Base-by-base conservation (phyloP, 2,329 filamentous ascomycete species). In the Cercospora janseana region DNA sequence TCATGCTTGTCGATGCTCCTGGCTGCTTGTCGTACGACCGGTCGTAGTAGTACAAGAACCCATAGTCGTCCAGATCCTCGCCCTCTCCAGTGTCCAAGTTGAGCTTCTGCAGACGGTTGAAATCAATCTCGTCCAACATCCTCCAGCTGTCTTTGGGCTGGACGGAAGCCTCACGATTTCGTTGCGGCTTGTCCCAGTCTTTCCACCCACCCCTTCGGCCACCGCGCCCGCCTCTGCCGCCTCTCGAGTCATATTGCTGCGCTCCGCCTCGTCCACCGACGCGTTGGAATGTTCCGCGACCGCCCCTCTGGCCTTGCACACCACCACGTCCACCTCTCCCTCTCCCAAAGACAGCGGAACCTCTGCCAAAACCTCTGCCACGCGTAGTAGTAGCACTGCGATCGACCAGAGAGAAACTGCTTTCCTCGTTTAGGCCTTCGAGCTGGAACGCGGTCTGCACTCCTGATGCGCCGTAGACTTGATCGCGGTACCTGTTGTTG, bases 31-130 rank as follows among this genome's bases (percentile, higher is more conserved):
- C 93, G 77, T 87, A 96, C 53, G 84, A 83, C 63, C 92, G 88
- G 76, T 98, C 93, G 74, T 98, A 98, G 81, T 93, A 89, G 83
- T 97, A 92, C 49, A 98, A 80, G 84, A 97, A 98, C 59, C 93
- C 93, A 71, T 96, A 97, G 72, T 82, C 85, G 62, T 95, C 92
- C 55, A 98, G 75, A 67, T 98, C 93, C 75, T 98, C 93, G 66
- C 93, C 93, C 45, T 95, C 89, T 61, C 92, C 88, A 12, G 90
- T 85, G 65, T 97, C 93, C 55, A 98, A 81, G 75, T 96, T 98
- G 65, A 98, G 81, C 81, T 98, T 98, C 62, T 82, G 80, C 62
- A 98, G 81, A 61, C 93, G 87, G 76, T 89, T 92, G 76, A 95
- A 98, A 73, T 98, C 93, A 70, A 98, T 96, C 79, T 98, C 93